Conservation (phyloP, 192 early-diverging fungal species). For the Allomyces arbusculus region DNA sequence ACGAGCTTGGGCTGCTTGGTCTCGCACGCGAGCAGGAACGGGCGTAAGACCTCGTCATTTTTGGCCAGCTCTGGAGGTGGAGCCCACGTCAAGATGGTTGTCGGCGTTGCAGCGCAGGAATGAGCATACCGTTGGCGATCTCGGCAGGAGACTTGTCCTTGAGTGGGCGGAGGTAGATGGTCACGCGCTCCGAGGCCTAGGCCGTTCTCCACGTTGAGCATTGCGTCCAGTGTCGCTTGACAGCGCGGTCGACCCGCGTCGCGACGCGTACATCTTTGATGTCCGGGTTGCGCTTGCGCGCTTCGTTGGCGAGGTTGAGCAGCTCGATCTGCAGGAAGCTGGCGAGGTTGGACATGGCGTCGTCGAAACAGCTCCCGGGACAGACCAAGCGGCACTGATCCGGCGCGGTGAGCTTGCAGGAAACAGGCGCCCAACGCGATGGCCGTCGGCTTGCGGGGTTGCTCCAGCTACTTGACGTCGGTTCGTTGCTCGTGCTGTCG, state of each 20-base stretch:
- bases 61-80: conserved; percentile 36
- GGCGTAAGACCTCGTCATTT: conserved; percentile 56
- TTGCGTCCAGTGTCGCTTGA: neutral
- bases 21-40: conserved; percentile 71
- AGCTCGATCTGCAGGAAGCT: conserved; percentile 61
- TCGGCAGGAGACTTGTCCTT: conserved; percentile 12
- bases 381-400: neutral
- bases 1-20: conserved; percentile 62
- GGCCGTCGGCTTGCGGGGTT: too few species aligned
- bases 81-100: neutral
- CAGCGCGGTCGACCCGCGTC: neutral
- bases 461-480: too few species aligned
- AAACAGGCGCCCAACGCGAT: too few species aligned
- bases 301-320: conserved; percentile 61
- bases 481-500: too few species aligned
- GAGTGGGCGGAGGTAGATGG: conserved; percentile 25
- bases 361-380: neutral
- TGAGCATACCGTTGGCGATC: conserved; percentile 12
- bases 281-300: conserved; percentile 70
- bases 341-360: neutral
- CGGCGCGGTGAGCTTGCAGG: too few species aligned
- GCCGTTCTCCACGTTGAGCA: neutral
- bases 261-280: conserved; percentile 67
- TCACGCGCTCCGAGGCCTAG: conserved; percentile 30
- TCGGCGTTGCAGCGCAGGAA: neutral